Conservation (phyloP, 305 asterid genomes). For the Solanum aculeatissimum region DNA sequence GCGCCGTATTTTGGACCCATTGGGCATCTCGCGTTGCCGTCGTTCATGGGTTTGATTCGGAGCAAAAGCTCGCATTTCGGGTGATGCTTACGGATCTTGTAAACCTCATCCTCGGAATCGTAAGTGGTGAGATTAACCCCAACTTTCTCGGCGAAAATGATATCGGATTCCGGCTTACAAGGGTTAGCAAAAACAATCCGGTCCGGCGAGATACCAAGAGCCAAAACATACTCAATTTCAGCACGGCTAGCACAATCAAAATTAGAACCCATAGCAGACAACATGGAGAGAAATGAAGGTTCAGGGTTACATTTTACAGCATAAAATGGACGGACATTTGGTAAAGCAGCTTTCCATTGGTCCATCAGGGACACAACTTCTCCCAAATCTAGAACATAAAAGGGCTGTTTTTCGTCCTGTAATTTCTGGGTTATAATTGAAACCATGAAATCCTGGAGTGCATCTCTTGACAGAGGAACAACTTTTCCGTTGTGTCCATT, state of each 20-base stretch:
- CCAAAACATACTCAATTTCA: constrained; percentile 6
- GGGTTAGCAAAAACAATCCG: constrained; percentile 8
- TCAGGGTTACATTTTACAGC: constrained; percentile 17
- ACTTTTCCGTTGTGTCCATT: neutral
- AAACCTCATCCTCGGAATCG: constrained; percentile 4
- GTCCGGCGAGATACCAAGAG: constrained; percentile 8
- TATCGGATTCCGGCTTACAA: constrained; percentile 3
- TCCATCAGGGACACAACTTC: constrained; percentile 4
- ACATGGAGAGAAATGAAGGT: neutral
- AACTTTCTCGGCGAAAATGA: constrained; percentile 1
- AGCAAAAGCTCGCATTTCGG: constrained; percentile 3
- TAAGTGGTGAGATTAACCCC: constrained; percentile 8
- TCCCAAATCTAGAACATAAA: constrained; percentile 1
- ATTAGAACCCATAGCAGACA: constrained; percentile 2
- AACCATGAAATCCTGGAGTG: constrained; percentile 1
- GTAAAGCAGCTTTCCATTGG: constrained; percentile 5
- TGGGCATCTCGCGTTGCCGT: constrained; percentile 1
- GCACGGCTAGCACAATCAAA: constrained; percentile 14
- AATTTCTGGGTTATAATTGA: neutral
- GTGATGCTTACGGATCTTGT: constrained; percentile 3
- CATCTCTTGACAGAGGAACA: neutral
- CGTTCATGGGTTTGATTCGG: constrained; percentile 7
- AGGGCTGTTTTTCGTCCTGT: neutral
- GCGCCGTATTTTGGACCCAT: constrained; percentile 10
- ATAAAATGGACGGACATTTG: constrained; percentile 6